Percentiles rank a stretch among this genome's conserved stretches.
These are phyloP conservation scores for Tolypocladium endophyticum DNA, from an alignment of 2,329 filamentous ascomycete species.

Conservation along the genomic window DNA sequence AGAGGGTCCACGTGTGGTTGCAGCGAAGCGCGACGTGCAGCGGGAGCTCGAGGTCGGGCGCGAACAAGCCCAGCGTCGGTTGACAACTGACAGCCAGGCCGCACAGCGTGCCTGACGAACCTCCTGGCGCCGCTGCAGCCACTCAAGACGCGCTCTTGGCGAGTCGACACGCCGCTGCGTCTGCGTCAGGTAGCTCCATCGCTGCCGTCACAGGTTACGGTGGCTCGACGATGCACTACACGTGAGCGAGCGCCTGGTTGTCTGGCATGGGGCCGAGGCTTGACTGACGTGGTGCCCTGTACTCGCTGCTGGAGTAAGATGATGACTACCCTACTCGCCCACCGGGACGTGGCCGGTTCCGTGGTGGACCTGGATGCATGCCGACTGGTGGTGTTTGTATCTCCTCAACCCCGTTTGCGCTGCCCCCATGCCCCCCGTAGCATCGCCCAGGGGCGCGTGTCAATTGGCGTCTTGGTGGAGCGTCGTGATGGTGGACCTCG, in stretches of 20 bases:
- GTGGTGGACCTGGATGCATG: background rate
- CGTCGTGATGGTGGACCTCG: background rate
- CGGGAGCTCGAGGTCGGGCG: background rate
- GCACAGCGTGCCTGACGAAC: background rate
- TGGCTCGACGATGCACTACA: conserved; percentile 1
- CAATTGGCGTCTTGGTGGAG: background rate
- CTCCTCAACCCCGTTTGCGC: background rate
- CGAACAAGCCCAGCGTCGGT: background rate
- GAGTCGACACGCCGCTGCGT: background rate
- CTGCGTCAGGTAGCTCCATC: background rate
- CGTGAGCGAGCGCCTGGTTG: background rate
- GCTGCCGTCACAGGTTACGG: background rate
- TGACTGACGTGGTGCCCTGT: background rate
- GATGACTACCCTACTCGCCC: background rate
- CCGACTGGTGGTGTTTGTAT: background rate
- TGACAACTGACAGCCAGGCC: background rate
- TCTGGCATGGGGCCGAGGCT: background rate
- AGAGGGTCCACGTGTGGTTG: background rate
- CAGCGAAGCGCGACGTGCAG: background rate
- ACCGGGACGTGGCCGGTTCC: background rate
- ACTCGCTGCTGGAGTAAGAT: too few relatives aligned
- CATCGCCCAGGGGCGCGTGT: background rate
- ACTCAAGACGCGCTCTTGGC: background rate
- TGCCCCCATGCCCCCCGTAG: background rate
- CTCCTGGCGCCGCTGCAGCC: background rate